A percentile compares a stretch with the other conserved stretches of the same genome.
Conservation (phyloP, 345 rosid genomes). For the Gossypium arboreum region DNA sequence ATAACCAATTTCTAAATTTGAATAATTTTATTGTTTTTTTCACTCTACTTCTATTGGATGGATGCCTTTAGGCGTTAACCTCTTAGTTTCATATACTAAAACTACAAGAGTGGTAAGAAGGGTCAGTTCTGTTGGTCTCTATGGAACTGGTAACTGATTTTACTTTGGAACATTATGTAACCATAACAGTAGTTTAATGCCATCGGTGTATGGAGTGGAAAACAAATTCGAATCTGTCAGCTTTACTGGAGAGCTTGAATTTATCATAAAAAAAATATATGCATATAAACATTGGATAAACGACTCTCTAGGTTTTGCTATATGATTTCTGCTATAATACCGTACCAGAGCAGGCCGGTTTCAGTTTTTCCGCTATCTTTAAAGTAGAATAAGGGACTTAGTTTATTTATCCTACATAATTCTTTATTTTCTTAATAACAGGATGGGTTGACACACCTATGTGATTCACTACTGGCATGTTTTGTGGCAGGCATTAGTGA, state of each 20-base stretch:
- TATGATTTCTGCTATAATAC: neutral
- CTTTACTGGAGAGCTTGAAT: neutral
- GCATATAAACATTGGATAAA: neutral
- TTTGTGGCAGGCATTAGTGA: slow-evolving; percentile 66
- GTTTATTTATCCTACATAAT: neutral
- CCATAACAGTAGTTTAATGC: too few species aligned
- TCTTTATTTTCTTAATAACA: neutral
- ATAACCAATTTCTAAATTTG: neutral
- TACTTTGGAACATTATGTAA: too few species aligned
- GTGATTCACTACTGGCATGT: neutral
- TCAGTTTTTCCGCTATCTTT: too few species aligned
- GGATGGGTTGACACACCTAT: neutral
- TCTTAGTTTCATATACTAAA: too few species aligned
- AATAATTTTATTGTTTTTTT: too few species aligned
- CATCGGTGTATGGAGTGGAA: neutral
- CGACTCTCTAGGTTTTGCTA: neutral
- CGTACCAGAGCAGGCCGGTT: neutral
- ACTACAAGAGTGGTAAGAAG: too few species aligned
- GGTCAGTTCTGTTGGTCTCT: too few species aligned
- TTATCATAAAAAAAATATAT: neutral
- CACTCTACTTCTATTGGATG: too few species aligned
- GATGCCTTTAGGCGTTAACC: too few species aligned
- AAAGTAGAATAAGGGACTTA: neutral
- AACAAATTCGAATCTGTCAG: neutral
- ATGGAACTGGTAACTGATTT: too few species aligned